Evolutionary conservation across 1,284 basidiomycete genomes (phyloP).

Genomic region (Ustilago crameri): DNA sequence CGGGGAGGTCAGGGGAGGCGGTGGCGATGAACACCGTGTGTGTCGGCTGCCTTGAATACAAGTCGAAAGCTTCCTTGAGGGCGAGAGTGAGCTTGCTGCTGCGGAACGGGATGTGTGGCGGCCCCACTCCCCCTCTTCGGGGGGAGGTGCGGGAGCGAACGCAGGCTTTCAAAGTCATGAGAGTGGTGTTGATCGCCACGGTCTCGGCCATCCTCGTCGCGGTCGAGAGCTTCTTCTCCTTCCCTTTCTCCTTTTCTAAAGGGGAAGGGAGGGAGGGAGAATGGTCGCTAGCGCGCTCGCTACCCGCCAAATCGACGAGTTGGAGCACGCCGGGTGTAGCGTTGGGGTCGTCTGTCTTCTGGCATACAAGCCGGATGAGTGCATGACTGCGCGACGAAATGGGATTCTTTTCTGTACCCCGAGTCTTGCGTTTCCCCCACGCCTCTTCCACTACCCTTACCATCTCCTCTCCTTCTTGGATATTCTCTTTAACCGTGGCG

Average conservation of each 20-base stretch:
- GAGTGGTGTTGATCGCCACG: constrained; percentile 33
- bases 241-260: background rate
- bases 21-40: constrained; percentile 42
- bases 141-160: constrained; percentile 19
- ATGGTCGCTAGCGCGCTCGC: constrained; percentile 24
- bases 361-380: constrained; percentile 21
- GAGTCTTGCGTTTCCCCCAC: constrained; percentile 19
- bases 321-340: constrained; percentile 29
- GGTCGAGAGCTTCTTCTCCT: constrained; percentile 1
- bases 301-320: constrained; percentile 29
- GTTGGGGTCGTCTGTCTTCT: constrained; percentile 10
- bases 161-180: constrained; percentile 38
- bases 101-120: constrained; percentile 35
- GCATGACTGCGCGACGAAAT: constrained; percentile 20
- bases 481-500: constrained; percentile 7
- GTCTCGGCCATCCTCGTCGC: constrained; percentile 30
- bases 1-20: constrained; percentile 6
- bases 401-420: constrained; percentile 31
- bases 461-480: constrained; percentile 4
- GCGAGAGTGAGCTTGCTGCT: constrained; percentile 33
- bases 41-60: constrained; percentile 27
- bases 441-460: constrained; percentile 14
- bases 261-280: background rate
- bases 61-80: constrained; percentile 41
- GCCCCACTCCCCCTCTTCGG: background rate